Base-by-base conservation (phyloP, 495 filamentous ascomycete species). In the Hypomontagnella monticulosa region DNA sequence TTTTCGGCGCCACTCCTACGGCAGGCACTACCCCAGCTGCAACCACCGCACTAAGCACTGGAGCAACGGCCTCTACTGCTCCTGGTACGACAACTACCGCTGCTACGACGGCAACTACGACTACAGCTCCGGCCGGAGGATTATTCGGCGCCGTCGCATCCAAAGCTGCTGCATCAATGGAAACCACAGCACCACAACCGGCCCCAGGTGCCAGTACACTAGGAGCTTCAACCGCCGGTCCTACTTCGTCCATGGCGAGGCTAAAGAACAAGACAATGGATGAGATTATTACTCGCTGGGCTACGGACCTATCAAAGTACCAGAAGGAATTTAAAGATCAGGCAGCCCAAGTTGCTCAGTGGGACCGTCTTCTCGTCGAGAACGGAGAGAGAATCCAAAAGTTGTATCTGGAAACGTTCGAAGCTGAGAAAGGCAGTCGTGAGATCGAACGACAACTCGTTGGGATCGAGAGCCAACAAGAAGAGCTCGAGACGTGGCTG, bases 221-320 rank as follows among this genome's bases (percentile, higher is more conserved):
- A 57, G 82, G 83, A 11, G 84, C 85, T n/a, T 94, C 92, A 0
- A 94, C 91, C 16, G 77, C 85, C 38, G 93, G 93, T 0, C 93
- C 92, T 5, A 73, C 86, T 1, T 91, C 93, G n/a, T 84, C 89
- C 16, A 85, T 92, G 68, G 94, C 94, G 1, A 91, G 95, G 10
- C 80, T 99, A 16, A 97, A 96, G 80, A 96, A 97, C 73, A 98
- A 96, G 80, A 96, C 94, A 0, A 98, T 99, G 94, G 95, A 98
- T 71, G 96, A 99, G 74, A 98, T 99, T 66, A 93, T 99, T 70
- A 97, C 91, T n/a, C 87, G 92, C 14, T 99, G 96, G 96, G 95
- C 95, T 0, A 89, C 91, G 0, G 95, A 98, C 72, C 85, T 98
- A 23, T 88, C 91, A 57, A 95, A 96, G 71, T 97, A 98, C 72